Evolutionary conservation across 495 filamentous ascomycete species (phyloP).

Genomic region (Endocarpon pusillum): DNA sequence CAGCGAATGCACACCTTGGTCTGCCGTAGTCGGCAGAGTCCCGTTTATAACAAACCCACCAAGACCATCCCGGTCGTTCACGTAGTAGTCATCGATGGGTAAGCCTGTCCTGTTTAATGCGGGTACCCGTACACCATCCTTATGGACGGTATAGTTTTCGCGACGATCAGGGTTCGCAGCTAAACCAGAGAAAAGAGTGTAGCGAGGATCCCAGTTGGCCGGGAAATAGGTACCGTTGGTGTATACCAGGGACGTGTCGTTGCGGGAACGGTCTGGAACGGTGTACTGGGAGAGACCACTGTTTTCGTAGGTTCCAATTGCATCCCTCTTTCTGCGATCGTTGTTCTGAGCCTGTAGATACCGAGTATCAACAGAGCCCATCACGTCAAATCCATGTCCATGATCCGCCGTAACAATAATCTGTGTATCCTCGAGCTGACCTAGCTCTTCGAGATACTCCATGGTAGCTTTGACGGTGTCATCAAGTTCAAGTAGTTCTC

Average conservation of each 20-base stretch:
- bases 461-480: slow-evolving; percentile 55
- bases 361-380: slow-evolving; percentile 33
- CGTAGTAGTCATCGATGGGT: slow-evolving; percentile 37
- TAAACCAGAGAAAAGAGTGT: slow-evolving; percentile 49
- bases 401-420: slow-evolving; percentile 61
- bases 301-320: slow-evolving; percentile 47
- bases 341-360: slow-evolving; percentile 41
- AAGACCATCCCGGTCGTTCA: slow-evolving; percentile 42
- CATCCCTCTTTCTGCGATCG: slow-evolving; percentile 46
- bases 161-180: slow-evolving; percentile 47
- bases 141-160: slow-evolving; percentile 47
- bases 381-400: slow-evolving; percentile 59
- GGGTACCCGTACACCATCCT: slow-evolving; percentile 36
- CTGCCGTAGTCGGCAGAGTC: slow-evolving; percentile 37
- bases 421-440: slow-evolving; percentile 44
- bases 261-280: slow-evolving; percentile 17
- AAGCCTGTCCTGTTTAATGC: slow-evolving; percentile 29
- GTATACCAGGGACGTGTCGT: slow-evolving; percentile 28
- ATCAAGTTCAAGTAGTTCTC: slow-evolving; percentile 60
- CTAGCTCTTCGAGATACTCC: slow-evolving; percentile 36
- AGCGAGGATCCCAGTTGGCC: slow-evolving; percentile 57
- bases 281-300: slow-evolving; percentile 57
- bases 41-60: slow-evolving; percentile 51
- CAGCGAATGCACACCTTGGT: slow-evolving; percentile 51
- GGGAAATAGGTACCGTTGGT: slow-evolving; percentile 52